Evolutionary conservation across 2,329 filamentous ascomycete species (phyloP).

Genomic region (Penicillium capsulatum): DNA sequence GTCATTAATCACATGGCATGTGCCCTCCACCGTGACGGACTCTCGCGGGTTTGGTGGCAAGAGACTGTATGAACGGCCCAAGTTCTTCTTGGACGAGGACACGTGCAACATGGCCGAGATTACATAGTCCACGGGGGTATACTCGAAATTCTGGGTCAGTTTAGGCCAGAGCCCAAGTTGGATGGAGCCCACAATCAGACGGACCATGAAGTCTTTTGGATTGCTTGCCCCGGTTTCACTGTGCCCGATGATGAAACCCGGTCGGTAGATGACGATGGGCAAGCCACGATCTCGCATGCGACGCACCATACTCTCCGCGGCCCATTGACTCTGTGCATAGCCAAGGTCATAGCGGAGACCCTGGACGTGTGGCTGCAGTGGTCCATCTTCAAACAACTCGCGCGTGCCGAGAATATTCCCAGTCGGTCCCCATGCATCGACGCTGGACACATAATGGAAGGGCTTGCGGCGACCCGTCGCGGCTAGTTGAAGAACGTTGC

Average conservation of each 20-base stretch:
- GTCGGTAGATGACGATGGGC: conserved; percentile 64
- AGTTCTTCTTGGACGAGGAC: conserved; percentile 4
- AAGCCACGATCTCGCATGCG: conserved; percentile 70
- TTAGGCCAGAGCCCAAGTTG: conserved; percentile 52
- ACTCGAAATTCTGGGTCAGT: conserved; percentile 15
- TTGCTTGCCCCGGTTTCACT: background rate
- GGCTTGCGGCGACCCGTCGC: conserved; percentile 31
- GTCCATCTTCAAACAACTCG: conserved; percentile 8
- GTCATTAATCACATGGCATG: conserved; percentile 2
- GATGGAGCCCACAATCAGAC: conserved; percentile 73
- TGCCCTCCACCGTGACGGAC: conserved; percentile 10
- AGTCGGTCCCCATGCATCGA: conserved; percentile 12
- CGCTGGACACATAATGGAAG: conserved; percentile 16
- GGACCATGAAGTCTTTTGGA: conserved; percentile 48
- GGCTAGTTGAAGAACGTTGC: conserved; percentile 67
- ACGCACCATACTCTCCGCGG: conserved; percentile 60
- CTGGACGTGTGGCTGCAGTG: conserved; percentile 8
- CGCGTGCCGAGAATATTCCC: conserved; percentile 8
- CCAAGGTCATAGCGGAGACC: conserved; percentile 59
- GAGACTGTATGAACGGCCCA: conserved; percentile 14
- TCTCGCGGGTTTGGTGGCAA: conserved; percentile 6
- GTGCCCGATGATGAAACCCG: conserved; percentile 46
- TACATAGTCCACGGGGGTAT: conserved; percentile 14
- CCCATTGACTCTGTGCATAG: conserved; percentile 84
- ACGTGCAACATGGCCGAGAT: conserved; percentile 10